phyloP scores from a whole-genome alignment of 768 basidiomycete genomes.

The Agaricus sinodeliciosus region DNA sequence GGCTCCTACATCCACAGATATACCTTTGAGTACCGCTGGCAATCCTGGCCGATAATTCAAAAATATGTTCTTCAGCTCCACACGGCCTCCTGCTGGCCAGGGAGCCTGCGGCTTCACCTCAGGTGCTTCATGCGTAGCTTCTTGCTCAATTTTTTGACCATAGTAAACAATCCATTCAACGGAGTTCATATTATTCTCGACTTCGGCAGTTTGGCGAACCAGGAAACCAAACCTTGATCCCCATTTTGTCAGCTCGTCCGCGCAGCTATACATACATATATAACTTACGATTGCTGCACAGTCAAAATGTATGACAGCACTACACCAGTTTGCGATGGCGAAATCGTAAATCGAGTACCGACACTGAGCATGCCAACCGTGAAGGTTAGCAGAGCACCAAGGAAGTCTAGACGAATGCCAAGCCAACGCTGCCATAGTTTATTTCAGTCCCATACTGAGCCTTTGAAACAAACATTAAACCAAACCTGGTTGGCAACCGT shows the following conservation, averaged over 20 bases:
- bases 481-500: conserved; percentile 74
- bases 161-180: conserved; percentile 84
- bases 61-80: conserved; percentile 71
- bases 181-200: conserved; percentile 94
- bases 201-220: conserved; percentile 73
- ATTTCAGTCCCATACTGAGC: neutral
- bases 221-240: conserved; percentile 61
- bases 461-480: neutral
- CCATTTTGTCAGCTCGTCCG: conserved; percentile 6
- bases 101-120: conserved; percentile 49
- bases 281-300: conserved; percentile 58
- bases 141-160: conserved; percentile 73
- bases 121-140: conserved; percentile 62
- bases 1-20: conserved; percentile 60
- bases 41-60: conserved; percentile 84
- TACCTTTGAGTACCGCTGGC: conserved; percentile 80
- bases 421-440: conserved; percentile 62
- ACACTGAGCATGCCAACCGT: conserved; percentile 77
- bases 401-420: conserved; percentile 81
- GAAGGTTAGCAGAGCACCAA: conserved; percentile 68
- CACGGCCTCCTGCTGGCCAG: conserved; percentile 73
- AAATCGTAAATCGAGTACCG: conserved; percentile 64
- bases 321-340: conserved; percentile 73
- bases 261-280: neutral
- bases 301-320: conserved; percentile 74